These are phyloP conservation scores for Punctularia strigosozonata DNA, from an alignment of 768 basidiomycete species.

Conservation along the genomic window DNA sequence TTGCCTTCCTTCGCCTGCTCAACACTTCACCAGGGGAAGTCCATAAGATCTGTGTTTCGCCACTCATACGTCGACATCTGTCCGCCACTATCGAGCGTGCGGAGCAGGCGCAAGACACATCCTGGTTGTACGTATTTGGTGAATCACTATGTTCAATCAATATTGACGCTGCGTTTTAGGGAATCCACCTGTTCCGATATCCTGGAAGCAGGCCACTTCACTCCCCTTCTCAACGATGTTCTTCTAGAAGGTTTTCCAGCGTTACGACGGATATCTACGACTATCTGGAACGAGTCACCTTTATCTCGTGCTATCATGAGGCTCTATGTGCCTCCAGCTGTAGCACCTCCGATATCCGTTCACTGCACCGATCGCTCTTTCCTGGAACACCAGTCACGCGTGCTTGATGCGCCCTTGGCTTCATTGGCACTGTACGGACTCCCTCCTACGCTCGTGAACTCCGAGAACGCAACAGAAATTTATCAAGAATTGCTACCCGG, in stretches of 20 bases:
- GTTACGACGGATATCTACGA: conserved; percentile 47
- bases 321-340: conserved; percentile 77
- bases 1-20: conserved; percentile 70
- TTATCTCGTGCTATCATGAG: conserved; percentile 69
- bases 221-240: conserved; percentile 15
- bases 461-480: conserved; percentile 31
- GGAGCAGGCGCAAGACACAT: not conserved
- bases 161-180: no score
- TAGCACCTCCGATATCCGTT: conserved; percentile 74
- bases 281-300: conserved; percentile 64
- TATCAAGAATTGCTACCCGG: conserved; percentile 45
- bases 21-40: conserved; percentile 52
- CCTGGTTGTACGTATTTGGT: not conserved
- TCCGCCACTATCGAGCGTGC: conserved; percentile 28
- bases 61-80: conserved; percentile 47
- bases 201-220: not conserved
- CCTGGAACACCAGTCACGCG: conserved; percentile 50
- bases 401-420: conserved; percentile 62
- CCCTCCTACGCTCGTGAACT: conserved; percentile 55
- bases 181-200: not conserved
- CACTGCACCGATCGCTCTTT: conserved; percentile 71
- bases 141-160: no score
- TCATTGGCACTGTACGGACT: conserved; percentile 75
- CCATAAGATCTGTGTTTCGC: conserved; percentile 45
- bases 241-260: conserved; percentile 33